Evolutionary conservation across 257 asterid species (phyloP).

Genomic region (Echites panduratus): DNA sequence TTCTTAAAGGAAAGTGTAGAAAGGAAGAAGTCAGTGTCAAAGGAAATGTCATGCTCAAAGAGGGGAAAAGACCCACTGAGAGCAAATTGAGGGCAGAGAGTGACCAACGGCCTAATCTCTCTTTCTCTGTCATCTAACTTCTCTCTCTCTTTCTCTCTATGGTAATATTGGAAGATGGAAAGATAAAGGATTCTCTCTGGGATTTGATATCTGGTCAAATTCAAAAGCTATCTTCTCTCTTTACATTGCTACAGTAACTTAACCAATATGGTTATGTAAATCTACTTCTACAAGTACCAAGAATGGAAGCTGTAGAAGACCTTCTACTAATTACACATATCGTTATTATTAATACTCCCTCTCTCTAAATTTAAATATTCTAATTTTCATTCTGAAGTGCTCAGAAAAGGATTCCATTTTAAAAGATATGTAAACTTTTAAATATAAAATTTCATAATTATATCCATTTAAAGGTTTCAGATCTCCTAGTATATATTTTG

Average conservation of each 20-base stretch:
- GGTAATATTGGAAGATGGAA: too few relatives aligned
- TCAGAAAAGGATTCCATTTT: too few relatives aligned
- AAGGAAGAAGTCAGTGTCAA: neutral
- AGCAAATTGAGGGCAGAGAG: neutral
- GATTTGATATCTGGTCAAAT: conserved; percentile 18
- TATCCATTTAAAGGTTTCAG: too few relatives aligned
- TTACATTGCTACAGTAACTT: conserved; percentile 10
- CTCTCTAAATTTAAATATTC: too few relatives aligned
- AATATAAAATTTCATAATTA: too few relatives aligned
- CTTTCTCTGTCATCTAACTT: too few relatives aligned
- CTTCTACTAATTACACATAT: neutral
- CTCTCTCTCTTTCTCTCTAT: too few relatives aligned
- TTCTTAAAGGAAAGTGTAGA: neutral
- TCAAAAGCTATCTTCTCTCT: neutral
- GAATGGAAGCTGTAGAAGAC: neutral
- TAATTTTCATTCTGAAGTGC: too few relatives aligned
- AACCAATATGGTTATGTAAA: conserved; percentile 12
- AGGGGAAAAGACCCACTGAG: neutral
- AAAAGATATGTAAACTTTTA: too few relatives aligned
- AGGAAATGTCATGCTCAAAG: neutral
- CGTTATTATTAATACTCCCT: too few relatives aligned
- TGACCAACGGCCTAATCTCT: neutral
- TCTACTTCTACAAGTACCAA: conserved; percentile 6
- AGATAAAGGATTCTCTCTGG: neutral
- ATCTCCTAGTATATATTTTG: too few relatives aligned